Base-by-base conservation (phyloP, 148 eudicot species). In the Pouteria glomerata region DNA sequence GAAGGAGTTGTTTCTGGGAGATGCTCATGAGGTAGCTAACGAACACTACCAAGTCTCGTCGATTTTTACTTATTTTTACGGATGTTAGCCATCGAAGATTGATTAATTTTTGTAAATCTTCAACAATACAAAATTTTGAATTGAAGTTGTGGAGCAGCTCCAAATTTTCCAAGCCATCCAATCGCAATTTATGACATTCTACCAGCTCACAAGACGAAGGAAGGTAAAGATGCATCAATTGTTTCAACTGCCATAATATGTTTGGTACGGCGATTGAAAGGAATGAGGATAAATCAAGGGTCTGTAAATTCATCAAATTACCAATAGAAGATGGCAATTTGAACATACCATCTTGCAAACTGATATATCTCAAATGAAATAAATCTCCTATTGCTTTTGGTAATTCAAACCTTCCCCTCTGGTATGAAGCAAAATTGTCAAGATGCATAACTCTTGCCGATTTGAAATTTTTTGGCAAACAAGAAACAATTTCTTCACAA, bases 351-450 rank as follows among this genome's bases (percentile, higher is more conserved):
- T 34, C 35, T 75, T n/a, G n/a, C 11, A 79, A 12, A 61, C 76
- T 75, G 33, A 79, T 42, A 57, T 70, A 79, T 31, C 76, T 71
- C 69, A 79, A 67, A 55, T 71, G 75, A 14, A 66, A 21, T 6
- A 79, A 15, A 21, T 26, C 33, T 30, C 82, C 76, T 4, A 79
- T 12, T 26, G 37, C 57, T 15, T 1, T 52, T 0, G 63, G 76
- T 26, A 58, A n/a, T 13, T 4, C 48, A 4, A 1, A 1, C 15
- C 1, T 37, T 37, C 41, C 7, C 4, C 41, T 7, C 3, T 41
- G 26, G 56, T 58, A 15, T 1, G 65, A 33, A 4, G 65, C 7
- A 7, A 37, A 37, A 2, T 3, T 7, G 3, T 37, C 41, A 37
- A 37, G 41, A 37, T 71, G 65, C 26, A 71, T 57, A 6, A 71